These are phyloP conservation scores for Fusarium annulatum DNA, from an alignment of 2,329 filamentous ascomycete species.

Conservation along the genomic window DNA sequence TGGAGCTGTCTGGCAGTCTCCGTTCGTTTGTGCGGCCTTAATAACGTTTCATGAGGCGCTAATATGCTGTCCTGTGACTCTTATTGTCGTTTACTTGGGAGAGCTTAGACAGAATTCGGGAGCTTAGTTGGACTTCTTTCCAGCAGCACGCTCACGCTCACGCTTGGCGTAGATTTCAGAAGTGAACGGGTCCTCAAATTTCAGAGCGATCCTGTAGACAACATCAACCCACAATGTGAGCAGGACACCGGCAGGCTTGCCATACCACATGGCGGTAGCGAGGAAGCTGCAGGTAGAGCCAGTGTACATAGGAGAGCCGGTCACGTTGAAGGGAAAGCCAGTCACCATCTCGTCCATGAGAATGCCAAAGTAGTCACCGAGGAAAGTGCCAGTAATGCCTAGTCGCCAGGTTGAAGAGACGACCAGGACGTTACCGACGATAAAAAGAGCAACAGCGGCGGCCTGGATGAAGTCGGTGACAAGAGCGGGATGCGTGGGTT, in stretches of 20 bases:
- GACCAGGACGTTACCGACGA: conserved; percentile 83
- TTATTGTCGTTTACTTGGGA: conserved; percentile 15
- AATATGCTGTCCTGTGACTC: neutral
- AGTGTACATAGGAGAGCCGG: conserved; percentile 94
- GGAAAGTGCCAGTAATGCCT: conserved; percentile 93
- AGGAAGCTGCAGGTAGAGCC: conserved; percentile 93
- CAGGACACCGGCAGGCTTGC: conserved; percentile 86
- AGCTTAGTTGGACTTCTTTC: conserved; percentile 64
- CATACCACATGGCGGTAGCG: conserved; percentile 84
- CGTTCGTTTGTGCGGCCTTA: neutral
- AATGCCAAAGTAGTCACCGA: conserved; percentile 99
- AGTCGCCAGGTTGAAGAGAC: conserved; percentile 90
- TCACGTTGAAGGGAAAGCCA: conserved; percentile 95
- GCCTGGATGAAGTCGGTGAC: conserved; percentile 68
- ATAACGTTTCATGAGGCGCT: neutral
- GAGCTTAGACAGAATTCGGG: neutral
- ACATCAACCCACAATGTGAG: conserved; percentile 79
- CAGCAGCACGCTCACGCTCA: conserved; percentile 67
- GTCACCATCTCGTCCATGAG: conserved; percentile 96
- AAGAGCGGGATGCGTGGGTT: conserved; percentile 81
- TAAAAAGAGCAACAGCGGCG: conserved; percentile 77
- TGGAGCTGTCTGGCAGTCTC: conserved; percentile 6
- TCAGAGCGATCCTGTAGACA: conserved; percentile 83
- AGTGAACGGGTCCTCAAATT: conserved; percentile 95
- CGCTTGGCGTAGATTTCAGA: conserved; percentile 91